Conservation (phyloP, 2,329 filamentous ascomycete genomes). For the Emergomyces orientalis region DNA sequence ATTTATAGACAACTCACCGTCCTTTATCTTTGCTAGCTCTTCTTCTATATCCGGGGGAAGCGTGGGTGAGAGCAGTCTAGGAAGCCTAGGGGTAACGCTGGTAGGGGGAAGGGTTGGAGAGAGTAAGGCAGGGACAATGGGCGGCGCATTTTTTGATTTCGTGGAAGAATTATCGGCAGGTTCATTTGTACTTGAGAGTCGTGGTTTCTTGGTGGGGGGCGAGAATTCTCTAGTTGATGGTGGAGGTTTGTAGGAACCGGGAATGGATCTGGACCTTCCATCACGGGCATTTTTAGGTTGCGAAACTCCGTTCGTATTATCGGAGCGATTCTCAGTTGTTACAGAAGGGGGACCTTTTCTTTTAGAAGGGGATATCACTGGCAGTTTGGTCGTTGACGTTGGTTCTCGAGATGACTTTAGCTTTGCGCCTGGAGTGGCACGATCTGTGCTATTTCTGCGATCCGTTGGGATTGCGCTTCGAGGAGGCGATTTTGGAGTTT, state of each 20-base stretch:
- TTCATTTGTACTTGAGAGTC: constrained; percentile 32
- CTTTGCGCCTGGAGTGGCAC: background rate
- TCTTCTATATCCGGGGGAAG: constrained; percentile 48
- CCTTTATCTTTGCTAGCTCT: constrained; percentile 39
- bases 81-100: constrained; percentile 34
- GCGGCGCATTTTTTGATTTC: constrained; percentile 17
- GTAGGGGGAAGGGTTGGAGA: constrained; percentile 34
- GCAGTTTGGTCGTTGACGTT: background rate
- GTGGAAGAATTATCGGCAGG: constrained; percentile 16
- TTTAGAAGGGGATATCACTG: background rate
- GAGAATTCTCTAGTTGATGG: constrained; percentile 18
- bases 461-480: constrained; percentile 11
- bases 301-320: background rate
- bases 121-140: constrained; percentile 30
- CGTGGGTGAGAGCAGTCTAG: constrained; percentile 49
- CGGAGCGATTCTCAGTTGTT: background rate
- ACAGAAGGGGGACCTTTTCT: constrained; percentile 1
- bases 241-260: background rate
- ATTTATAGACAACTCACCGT: constrained; percentile 22
- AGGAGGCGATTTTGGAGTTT: constrained; percentile 22
- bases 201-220: constrained; percentile 32
- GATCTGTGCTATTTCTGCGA: background rate
- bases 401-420: background rate
- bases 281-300: background rate
- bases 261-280: background rate